A percentile compares a stretch with the other conserved stretches of the same genome.
phyloP scores from a whole-genome alignment of 352 stramenopile genomes.

The Pythium diclinum region DNA sequence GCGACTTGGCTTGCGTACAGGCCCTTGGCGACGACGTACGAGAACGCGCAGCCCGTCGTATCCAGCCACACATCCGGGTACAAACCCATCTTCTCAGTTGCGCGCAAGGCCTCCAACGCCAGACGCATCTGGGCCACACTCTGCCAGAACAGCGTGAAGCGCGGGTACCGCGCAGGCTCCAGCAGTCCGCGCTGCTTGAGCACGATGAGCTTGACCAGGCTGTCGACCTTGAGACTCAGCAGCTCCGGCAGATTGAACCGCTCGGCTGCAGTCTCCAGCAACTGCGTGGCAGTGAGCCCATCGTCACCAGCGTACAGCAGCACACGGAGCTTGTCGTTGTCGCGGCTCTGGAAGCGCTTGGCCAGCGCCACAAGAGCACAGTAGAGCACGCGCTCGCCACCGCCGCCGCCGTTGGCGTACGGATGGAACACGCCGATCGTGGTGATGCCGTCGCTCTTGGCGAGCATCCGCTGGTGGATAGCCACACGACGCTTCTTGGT shows the following conservation, averaged over 20 bases:
- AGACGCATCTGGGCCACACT: constrained; percentile 93
- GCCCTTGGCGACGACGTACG: constrained; percentile 90
- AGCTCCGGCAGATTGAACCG: constrained; percentile 88
- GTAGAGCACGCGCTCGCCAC: constrained; percentile 98
- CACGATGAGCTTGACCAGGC: constrained; percentile 71
- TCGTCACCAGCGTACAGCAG: constrained; percentile 83
- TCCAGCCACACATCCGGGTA: constrained; percentile 94
- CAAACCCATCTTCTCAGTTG: constrained; percentile 37
- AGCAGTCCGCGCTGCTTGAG: constrained; percentile 61
- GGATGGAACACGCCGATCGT: constrained; percentile 94
- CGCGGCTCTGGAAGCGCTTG: constrained; percentile 31
- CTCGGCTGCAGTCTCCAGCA: constrained; percentile 74
- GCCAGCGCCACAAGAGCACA: constrained; percentile 90
- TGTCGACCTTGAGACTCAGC: constrained; percentile 41
- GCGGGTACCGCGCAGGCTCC: constrained; percentile 75
- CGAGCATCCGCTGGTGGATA: constrained; percentile 28
- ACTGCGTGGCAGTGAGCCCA: constrained; percentile 45
- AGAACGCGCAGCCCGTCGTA: constrained; percentile 97
- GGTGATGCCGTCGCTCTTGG: constrained; percentile 28
- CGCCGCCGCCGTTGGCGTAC: constrained; percentile 93
- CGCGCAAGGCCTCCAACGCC: constrained; percentile 81
- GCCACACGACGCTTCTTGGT: constrained; percentile 45
- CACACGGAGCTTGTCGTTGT: constrained; percentile 32
- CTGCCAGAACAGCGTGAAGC: constrained; percentile 96
- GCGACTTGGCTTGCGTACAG: constrained; percentile 85